Base-by-base conservation (phyloP, 2,329 filamentous ascomycete species). In the Fusarium goolgardi region DNA sequence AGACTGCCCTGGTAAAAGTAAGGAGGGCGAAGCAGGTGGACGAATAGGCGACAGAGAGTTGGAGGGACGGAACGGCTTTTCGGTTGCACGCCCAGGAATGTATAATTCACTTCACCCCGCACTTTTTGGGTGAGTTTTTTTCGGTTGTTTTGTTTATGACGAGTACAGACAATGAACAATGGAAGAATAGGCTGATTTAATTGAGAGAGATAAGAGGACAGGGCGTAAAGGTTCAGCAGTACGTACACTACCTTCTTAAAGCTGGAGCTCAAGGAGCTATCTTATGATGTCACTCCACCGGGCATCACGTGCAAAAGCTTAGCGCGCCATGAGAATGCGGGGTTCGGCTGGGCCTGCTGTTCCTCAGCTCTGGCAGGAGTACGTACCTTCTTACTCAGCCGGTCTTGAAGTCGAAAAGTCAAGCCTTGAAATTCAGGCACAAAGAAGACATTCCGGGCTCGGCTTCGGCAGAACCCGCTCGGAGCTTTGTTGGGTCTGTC, bases 401-500 rank as follows among this genome's bases (percentile, higher is more conserved):
- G n/a, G 11, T n/a, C 35, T 44, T 23, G 11, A 44, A 20, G 25
- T 8, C 1, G 4, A 11, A 50, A 7, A 11, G n/a, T 39, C 10
- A 6, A 47, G 59, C 63, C 67, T 71, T 8, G 16, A n/a, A 69
- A 68, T 67, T 77, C 44, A 79, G 78, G 78, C 76, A 41, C 1
- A n/a, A 34, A 63, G 27, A 52, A 27, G 40, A 49, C 37, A 25
- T 54, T 52, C 63, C 64, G 64, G 59, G 60, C 59, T 74, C 77
- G 77, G 77, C 74, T 76, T 75, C 76, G 75, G 77, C 71, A 77
- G 72, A 76, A 78, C 71, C 73, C 75, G 73, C 71, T 77, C 75
- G 73, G 72, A 76, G 74, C 72, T 74, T 44, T 73, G 71, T 44
- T 64, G 55, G 55, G 63, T 63, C 62, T 68, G 67, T 61, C 52